Percentiles rank a stretch among this genome's conserved stretches.
Evolutionary conservation across 108 stramenopile genomes (phyloP).

Genomic region (Discostella stelligeroides): DNA sequence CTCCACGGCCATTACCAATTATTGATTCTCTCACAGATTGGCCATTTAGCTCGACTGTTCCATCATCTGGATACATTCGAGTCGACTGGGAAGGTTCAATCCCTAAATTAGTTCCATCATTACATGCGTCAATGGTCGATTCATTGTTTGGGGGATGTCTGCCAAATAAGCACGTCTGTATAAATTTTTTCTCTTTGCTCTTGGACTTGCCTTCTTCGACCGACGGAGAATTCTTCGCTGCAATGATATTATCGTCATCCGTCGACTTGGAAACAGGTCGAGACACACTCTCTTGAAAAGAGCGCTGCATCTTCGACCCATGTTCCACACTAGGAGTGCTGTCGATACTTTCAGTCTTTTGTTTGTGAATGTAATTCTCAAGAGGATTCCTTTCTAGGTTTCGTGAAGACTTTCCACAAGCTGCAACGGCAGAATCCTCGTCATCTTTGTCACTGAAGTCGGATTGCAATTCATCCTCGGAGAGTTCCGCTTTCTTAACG

Average conservation of each 20-base stretch:
- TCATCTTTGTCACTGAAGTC: slow-evolving; percentile 46
- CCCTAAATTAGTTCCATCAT: neutral
- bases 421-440: neutral
- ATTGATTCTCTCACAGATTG: slow-evolving; percentile 20
- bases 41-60: neutral
- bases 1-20: neutral
- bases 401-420: neutral
- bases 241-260: neutral
- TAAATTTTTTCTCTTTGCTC: slow-evolving; percentile 13
- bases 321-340: slow-evolving; percentile 10
- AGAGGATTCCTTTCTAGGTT: slow-evolving; percentile 11
- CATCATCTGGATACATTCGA: neutral
- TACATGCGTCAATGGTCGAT: neutral
- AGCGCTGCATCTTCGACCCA: neutral
- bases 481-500: slow-evolving; percentile 28
- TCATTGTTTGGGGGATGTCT: slow-evolving; percentile 31
- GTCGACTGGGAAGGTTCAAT: neutral
- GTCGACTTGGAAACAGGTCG: neutral
- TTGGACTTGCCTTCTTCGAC: neutral
- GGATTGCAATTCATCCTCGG: slow-evolving; percentile 48
- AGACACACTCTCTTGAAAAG: neutral
- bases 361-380: slow-evolving; percentile 18
- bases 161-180: slow-evolving; percentile 34
- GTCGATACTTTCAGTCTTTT: slow-evolving; percentile 20
- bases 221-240: neutral